Percentiles rank a stretch among this genome's conserved stretches.
These are phyloP conservation scores for Chloris gayana DNA, from an alignment of 176 grass and related monocot species.

Conservation along the genomic window DNA sequence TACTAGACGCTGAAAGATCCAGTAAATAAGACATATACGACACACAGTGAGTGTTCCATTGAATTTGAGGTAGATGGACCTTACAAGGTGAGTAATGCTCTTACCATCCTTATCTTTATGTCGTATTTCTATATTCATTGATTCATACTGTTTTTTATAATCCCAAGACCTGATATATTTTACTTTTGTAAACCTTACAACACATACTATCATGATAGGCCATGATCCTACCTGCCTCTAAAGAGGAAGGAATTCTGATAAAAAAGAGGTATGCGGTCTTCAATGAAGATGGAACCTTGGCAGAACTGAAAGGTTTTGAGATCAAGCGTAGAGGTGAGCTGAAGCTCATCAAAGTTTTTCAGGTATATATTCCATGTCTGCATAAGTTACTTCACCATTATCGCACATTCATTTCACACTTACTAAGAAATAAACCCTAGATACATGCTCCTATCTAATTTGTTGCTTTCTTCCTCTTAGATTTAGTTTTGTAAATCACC, in stretches of 20 bases:
- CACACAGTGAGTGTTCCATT: constrained; percentile 95
- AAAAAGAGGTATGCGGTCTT: constrained; percentile 99
- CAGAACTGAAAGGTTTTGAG: constrained; percentile 99
- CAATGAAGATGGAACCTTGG: constrained; percentile 96
- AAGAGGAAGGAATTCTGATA: constrained; percentile 94
- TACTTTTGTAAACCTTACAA: constrained; percentile 35
- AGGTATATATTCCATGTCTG: constrained; percentile 64
- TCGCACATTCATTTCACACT: background rate
- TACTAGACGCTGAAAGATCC: constrained; percentile 78
- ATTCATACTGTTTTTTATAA: constrained; percentile 12
- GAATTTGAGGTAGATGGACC: constrained; percentile 98
- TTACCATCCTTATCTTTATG: constrained; percentile 16
- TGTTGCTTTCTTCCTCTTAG: background rate
- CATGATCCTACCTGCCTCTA: constrained; percentile 97
- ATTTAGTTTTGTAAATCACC: background rate
- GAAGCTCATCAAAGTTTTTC: constrained; percentile 99
- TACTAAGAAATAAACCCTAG: background rate
- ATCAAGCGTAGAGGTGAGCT: constrained; percentile 99
- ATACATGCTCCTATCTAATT: background rate
- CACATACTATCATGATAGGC: constrained; percentile 53
- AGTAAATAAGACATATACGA: constrained; percentile 79
- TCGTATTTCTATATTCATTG: constrained; percentile 17
- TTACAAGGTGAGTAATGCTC: constrained; percentile 72
- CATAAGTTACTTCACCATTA: constrained; percentile 13
- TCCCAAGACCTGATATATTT: constrained; percentile 8